A percentile compares a stretch with the other conserved stretches of the same genome.
These are phyloP conservation scores for Puccinia horiana DNA, from an alignment of 1,284 basidiomycete species.

Conservation along the genomic window DNA sequence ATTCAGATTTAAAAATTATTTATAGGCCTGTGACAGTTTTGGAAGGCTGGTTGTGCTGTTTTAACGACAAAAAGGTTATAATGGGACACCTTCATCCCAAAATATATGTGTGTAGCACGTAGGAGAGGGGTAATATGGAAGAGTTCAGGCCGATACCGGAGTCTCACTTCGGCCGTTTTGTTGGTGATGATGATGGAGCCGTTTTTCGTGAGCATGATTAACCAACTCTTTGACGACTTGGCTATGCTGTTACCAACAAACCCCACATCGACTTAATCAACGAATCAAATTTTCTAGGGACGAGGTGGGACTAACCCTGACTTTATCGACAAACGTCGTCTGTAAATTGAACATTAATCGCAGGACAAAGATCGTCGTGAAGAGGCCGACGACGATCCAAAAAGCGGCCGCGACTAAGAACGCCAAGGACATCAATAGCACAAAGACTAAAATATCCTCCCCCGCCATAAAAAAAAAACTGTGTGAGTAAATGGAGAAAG, in stretches of 20 bases:
- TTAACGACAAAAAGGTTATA: no score
- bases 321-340: slow-evolving; percentile 12
- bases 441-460: slow-evolving; percentile 9
- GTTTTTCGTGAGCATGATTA: slow-evolving; percentile 21
- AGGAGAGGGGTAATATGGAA: no score
- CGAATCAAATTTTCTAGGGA: background rate
- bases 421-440: slow-evolving; percentile 24
- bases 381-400: slow-evolving; percentile 39
- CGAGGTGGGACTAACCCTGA: slow-evolving; percentile 4
- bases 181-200: background rate
- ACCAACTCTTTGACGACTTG: slow-evolving; percentile 15
- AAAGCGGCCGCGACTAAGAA: slow-evolving; percentile 29
- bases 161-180: no score
- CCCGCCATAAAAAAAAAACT: background rate
- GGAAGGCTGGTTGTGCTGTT: no score
- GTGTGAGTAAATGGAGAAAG: background rate
- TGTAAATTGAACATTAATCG: slow-evolving; percentile 38
- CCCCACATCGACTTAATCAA: background rate
- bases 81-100: no score
- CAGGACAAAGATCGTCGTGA: slow-evolving; percentile 28
- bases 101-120: no score
- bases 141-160: no score
- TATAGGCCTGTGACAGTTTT: no score
- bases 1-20: no score
- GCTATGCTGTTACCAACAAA: background rate